Evolutionary conservation across 2,329 filamentous ascomycete species (phyloP), one percentile per base, ranked within the genome.

Genomic region (Aspergillus tanneri): DNA sequence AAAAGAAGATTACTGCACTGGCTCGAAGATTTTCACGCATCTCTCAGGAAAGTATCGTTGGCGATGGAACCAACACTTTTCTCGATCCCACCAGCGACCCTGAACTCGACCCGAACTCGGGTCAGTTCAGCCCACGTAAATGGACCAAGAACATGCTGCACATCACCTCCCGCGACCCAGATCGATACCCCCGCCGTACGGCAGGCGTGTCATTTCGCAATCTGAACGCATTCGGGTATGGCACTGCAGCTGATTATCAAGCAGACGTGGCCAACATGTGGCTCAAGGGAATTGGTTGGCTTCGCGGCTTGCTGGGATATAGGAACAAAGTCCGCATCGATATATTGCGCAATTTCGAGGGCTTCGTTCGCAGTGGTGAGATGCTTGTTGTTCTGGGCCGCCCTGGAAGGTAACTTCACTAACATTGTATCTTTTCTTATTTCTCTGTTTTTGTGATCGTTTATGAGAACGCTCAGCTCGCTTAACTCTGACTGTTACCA

Each of bases 291-390:
- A 53, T 53, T 5, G 62, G 63, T 1, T 58, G 66, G 46, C 47
- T 61, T 5, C 59, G 60, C 36, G 57, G 58, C 35, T 40, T 63
- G 21, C 16, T 67, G 5, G 66, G 67, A 1, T 54, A 58, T n/a
- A 56, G 62, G 2, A 63, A 71, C 45, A 66, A 63, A 38, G 59
- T 66, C 11, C 57, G 63, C 9, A 84, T 82, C 55, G 77, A 81
- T 35, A 87, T 87, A 44, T 67, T 87, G 14, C 73, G 76, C 25
- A 70, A 76, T 48, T 86, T 88, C 52, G 78, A 87, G 55, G 85
- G 85, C 0, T 56, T 85, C 2, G 63, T 88, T 3, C 71, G 71
- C 21, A 72, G 72, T 49, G 78, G 79, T 19, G 79, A 81, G 62
- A 78, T 81, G 72, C 67, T 81, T 19, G 69, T 81, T 2, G 78